Base-by-base conservation (phyloP, 768 basidiomycete species). In the Hortiboletus campestris region DNA sequence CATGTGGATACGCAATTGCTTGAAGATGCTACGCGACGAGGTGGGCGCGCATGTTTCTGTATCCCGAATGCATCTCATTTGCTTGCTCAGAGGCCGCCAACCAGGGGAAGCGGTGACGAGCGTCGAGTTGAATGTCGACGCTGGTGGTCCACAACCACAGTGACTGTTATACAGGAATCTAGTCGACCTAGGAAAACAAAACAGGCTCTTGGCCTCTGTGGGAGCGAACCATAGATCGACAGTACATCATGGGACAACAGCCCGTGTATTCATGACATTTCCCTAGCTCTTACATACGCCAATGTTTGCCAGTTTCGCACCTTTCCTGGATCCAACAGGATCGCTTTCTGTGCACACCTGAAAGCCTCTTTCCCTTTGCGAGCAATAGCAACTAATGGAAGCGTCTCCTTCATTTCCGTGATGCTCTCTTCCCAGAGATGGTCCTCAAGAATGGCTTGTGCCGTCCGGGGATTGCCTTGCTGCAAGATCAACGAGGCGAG, bases 11-110 rank as follows among this genome's bases (percentile, higher is more conserved):
- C 94, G 2, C 94, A 95, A 62, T 74, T 98, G 49, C 71, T 99
- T 39, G 96, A 99, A 74, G 96, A 99, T 70, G 96, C 96, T 31
- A 98, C 96, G 35, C 79, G 97, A 70, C 79, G 96, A 84, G 97
- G 96, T 97, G 51, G 48, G 78, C 22, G 12, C 19, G 40, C 20
- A 57, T 19, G 39, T 42, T 39, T 46, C 38, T 46, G 40, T 40
- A 25, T 34, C 31, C 25, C 22, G 40, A 34, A 40, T 20, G 9
- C 2, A 29, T 48, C 57, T 54, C 38, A 69, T 44, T 41, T 39
- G 47, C 50, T 49, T 45, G 22, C 60, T 49, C 62, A 78, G 76
- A 77, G 66, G 77, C 78, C 1, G 71, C 71, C 43, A 74, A 67
- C 50, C 77, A 76, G 59, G 65, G 64, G n/a, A 77, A 72, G 60